Evolutionary conservation across 495 filamentous ascomycete genomes (phyloP), one percentile per base, ranked within the genome.

Genomic region (Penicillium cataractarum): DNA sequence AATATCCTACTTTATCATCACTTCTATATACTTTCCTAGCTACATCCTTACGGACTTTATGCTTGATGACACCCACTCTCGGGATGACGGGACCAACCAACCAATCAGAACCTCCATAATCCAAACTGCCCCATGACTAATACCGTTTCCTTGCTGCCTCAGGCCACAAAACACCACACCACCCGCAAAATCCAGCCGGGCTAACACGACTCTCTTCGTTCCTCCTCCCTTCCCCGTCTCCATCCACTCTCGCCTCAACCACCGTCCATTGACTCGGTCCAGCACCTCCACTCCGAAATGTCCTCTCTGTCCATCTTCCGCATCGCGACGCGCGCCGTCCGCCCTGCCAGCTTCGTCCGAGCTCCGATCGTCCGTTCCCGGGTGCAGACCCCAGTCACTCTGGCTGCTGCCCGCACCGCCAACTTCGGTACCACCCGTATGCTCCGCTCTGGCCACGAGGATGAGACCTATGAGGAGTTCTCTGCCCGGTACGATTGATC

Each of bases 391-490:
- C 81, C 80, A 70, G 71, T 77, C 67, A 74, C 82, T 74, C 74
- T 80, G 66, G 70, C 82, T 70, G 77, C 78, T 71, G 76, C 74
- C 69, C 76, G 84, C 65, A 71, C 75, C 74, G 82, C 77, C 78
- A 84, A 78, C 80, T 91, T 90, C 85, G 90, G 87, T 83, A 90
- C 87, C 71, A 83, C 86, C 71, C 79, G 77, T 74, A 78, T 83
- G 75, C 80, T 82, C 71, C 76, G 77, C 58, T 78, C 76, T 72
- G 83, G 82, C 55, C 87, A 92, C 75, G 90, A 94, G 76, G 95
- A 90, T 66, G 87, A 99, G 88, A 97, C 87, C 71, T 99, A 95
- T 73, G 95, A 99, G 85, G 92, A 99, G 84, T 99, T 99, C 80
- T 92, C 90, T 79, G 91, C 93, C 70, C 92, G 95, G 95, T 98